phyloP scores from a whole-genome alignment of 1,139 yeast species.

The Taphrina communis region DNA sequence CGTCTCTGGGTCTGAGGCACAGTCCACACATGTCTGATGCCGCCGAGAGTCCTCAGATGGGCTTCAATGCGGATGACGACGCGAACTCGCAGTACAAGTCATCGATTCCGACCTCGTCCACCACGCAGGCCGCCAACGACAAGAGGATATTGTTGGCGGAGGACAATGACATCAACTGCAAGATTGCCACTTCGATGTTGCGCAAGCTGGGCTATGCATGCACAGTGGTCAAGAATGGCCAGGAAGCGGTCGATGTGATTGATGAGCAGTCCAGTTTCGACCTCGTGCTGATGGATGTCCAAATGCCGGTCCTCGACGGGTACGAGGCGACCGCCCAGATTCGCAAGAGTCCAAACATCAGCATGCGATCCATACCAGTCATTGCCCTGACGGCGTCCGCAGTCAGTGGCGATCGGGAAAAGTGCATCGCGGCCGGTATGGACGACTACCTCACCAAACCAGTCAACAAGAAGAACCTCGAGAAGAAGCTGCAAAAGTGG shows the following conservation, averaged over 20 bases:
- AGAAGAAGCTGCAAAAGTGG: constrained; percentile 44
- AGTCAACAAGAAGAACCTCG: constrained; percentile 44
- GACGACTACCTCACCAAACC: constrained; percentile 64
- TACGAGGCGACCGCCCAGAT: constrained; percentile 53
- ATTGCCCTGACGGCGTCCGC: constrained; percentile 66
- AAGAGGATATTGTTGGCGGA: constrained; percentile 56
- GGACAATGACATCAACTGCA: constrained; percentile 60
- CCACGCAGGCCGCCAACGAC: constrained; percentile 33
- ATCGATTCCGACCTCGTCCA: constrained; percentile 5
- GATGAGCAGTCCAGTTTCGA: constrained; percentile 54
- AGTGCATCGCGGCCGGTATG: constrained; percentile 62
- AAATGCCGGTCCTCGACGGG: constrained; percentile 61
- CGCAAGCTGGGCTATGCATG: constrained; percentile 58
- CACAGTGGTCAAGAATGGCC: constrained; percentile 36
- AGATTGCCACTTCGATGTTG: constrained; percentile 61
- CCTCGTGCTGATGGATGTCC: constrained; percentile 61
- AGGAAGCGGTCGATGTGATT: constrained; percentile 46
- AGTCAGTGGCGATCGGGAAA: constrained; percentile 61
- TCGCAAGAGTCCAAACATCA: constrained; percentile 40
- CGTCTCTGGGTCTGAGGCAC: neutral
- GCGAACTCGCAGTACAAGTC: neutral
- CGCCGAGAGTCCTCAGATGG: constrained; percentile 1
- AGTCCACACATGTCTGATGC: constrained; percentile 1
- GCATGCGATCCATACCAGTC: constrained; percentile 49
- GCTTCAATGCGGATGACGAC: constrained; percentile 6